Base-by-base conservation (phyloP, 2,329 filamentous ascomycete species). In the Trichoderma semiorbis region DNA sequence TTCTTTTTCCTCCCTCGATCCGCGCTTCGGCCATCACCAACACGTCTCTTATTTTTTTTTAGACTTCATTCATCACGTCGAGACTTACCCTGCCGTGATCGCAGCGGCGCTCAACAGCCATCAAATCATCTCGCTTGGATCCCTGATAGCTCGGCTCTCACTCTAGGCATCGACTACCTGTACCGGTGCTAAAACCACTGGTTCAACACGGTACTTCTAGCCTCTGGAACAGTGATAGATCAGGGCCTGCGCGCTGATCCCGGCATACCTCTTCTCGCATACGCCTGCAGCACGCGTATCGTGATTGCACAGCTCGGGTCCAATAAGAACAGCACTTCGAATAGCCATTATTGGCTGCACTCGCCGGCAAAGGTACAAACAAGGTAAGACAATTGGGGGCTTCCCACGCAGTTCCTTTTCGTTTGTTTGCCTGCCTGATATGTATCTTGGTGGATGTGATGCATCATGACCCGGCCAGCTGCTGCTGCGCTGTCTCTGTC, bases 211-310 rank as follows among this genome's bases (percentile, higher is more conserved):
- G 53, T 47, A 21, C 65, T 26, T 55, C 32, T 21, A 36, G n/a
- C 53, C 24, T 18, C 32, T 11, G 18, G 30, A 34, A 50, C 55
- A 61, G 57, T 26, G 39, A 57, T 53, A 53, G 24, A 53, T 28
- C 66, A 36, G n/a, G 43, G 21, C 43, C 39, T 24, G 62, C 62
- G 62, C 36, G 57, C 64, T 58, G 64, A 67, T 67, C 50, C 50
- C 24, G 32, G 47, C 47, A 50, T 36, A 55, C 21, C 47, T n/a
- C 14, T 32, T 24, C 30, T 18, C 57, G 21, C 39, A 34, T 34
- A 53, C 66, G 28, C 53, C 57, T 62, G 66, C 55, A 53, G 66
- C 66, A 69, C 66, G 66, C 66, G 66, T 69, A 61, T 53, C 57
- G 36, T 61, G 66, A 21, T 43, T 53, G 66, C n/a, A 24, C 43